Evolutionary conservation across 192 early-diverging fungal species (phyloP), one percentile per base, ranked within the genome.

Genomic region (Umbelopsis vinacea): DNA sequence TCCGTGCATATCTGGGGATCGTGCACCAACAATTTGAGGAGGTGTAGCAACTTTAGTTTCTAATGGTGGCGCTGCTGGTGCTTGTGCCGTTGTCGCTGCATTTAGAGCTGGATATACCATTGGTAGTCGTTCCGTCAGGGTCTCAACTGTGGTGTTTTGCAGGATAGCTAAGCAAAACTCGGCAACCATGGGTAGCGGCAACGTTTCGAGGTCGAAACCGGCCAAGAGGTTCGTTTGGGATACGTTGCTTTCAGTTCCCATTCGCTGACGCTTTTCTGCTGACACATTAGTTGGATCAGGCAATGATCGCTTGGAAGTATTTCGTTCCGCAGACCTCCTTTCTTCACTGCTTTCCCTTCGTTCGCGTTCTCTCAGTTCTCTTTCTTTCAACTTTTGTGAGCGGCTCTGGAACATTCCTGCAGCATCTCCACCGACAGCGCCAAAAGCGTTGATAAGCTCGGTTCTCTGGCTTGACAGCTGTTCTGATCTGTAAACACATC

Each of bases 131-230:
- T 71, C 38, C 17, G 46, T 71, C 26, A 81, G 38, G 4, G 53
- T 66, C 24, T 81, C 79, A 29, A 73, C 12, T 29, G 79, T 73
- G 0, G 71, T 69, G n/a, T 52, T 76, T 40, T 74, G 72, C 14
- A 81, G 46, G 10, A 76, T 72, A 29, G 75, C 72, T 48, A 81
- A 55, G 48, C 74, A 76, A 14, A 81, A 53, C 21, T 77, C 74
- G 2, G 73, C 69, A 12, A 80, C 71, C 24, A 75, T 67, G 26
- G 52, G 60, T 50, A 80, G 43, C 11, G 79, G 79, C 6, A 80
- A 15, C 3, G 75, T 46, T 21, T 69, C 67, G 14, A 76, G 46
- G 57, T 76, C 74, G 55, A 76, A 74, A 15, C 52, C 48, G 14
- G 68, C 63, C 7, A 75, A 35, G 24, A 60, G 23, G 52, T 74